Conservation (phyloP, 2,329 filamentous ascomycete species). For the Bipolaris zeicola region DNA sequence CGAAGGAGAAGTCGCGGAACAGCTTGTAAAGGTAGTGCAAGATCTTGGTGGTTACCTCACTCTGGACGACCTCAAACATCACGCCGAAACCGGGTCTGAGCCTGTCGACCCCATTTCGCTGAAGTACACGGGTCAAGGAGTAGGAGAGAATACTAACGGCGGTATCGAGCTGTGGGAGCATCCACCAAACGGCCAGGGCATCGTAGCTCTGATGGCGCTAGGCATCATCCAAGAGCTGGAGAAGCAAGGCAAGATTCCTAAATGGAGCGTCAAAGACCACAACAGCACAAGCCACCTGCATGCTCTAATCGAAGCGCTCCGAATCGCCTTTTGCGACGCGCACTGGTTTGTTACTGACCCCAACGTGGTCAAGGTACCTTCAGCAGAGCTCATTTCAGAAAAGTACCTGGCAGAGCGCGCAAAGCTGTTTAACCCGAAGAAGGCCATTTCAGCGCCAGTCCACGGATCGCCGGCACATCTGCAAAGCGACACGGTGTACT, state of each 20-base stretch:
- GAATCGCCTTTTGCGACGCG: conserved; percentile 88
- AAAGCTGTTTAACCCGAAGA: conserved; percentile 64
- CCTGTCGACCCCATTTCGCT: conserved; percentile 85
- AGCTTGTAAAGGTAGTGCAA: conserved; percentile 76
- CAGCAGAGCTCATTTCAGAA: conserved; percentile 70
- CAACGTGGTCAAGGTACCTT: conserved; percentile 71
- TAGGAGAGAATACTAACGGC: conserved; percentile 56
- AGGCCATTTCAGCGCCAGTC: conserved; percentile 59
- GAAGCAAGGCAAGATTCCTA: conserved; percentile 72
- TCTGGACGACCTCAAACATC: conserved; percentile 78
- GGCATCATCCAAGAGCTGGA: conserved; percentile 90
- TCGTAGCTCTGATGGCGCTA: conserved; percentile 91
- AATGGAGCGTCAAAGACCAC: conserved; percentile 73
- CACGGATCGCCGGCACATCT: conserved; percentile 80
- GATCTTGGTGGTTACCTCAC: conserved; percentile 78
- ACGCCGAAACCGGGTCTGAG: conserved; percentile 75
- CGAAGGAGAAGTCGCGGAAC: conserved; percentile 78
- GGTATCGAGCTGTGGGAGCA: conserved; percentile 93
- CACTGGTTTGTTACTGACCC: conserved; percentile 92
- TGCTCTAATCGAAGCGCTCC: conserved; percentile 82
- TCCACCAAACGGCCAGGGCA: conserved; percentile 93
- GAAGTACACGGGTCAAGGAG: conserved; percentile 71
- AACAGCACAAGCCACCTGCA: conserved; percentile 79
- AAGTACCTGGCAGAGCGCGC: conserved; percentile 74
- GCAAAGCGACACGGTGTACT: conserved; percentile 93